Evolutionary conservation across 345 rosid species (phyloP).

Genomic region (Ailanthus altissimus): DNA sequence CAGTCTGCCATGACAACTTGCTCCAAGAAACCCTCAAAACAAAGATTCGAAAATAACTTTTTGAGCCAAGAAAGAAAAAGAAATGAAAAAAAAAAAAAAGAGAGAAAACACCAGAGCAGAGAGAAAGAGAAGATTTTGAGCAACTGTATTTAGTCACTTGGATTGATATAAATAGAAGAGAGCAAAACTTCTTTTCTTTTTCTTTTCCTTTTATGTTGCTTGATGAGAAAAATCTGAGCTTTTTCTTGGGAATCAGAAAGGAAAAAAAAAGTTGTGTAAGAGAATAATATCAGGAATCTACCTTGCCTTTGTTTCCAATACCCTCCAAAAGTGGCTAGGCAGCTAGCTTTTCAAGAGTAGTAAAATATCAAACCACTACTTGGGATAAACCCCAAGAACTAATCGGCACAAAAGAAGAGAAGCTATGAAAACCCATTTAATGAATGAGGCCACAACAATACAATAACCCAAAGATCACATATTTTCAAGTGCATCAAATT

Average conservation of each 20-base stretch:
- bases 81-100: too few species aligned
- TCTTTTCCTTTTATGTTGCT: constrained; percentile 1
- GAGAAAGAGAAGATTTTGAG: constrained; percentile 12
- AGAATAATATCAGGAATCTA: constrained; percentile 54
- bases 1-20: constrained; percentile 39
- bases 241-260: constrained; percentile 36
- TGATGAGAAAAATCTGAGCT: constrained; percentile 15
- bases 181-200: neutral
- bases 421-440: constrained; percentile 6
- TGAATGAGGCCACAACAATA: neutral
- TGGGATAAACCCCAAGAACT: constrained; percentile 15
- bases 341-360: constrained; percentile 26
- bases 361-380: constrained; percentile 13
- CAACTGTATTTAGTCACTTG: neutral
- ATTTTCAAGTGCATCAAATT: constrained; percentile 31
- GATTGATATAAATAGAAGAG: constrained; percentile 28
- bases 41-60: neutral
- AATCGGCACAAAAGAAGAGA: constrained; percentile 22
- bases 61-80: neutral
- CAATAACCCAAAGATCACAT: constrained; percentile 32
- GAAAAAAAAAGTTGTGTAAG: constrained; percentile 20
- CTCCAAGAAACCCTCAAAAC: neutral
- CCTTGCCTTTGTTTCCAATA: constrained; percentile 40
- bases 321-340: constrained; percentile 28
- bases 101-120: neutral